Evolutionary conservation across 495 filamentous ascomycete genomes (phyloP).

Genomic region (Penicillium malachiteum): DNA sequence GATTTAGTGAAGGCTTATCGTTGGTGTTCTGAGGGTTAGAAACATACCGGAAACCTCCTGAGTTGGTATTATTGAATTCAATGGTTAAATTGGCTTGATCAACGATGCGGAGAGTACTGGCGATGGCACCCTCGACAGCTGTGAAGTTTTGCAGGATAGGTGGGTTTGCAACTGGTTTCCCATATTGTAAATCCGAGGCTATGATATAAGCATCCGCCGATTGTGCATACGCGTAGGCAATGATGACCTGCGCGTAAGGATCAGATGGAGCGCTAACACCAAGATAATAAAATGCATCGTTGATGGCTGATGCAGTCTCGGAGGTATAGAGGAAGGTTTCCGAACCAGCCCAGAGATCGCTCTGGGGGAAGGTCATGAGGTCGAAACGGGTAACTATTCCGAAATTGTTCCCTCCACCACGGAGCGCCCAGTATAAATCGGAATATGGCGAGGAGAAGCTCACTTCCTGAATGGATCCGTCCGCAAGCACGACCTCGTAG

Average conservation of each 20-base stretch:
- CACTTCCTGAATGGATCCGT: conserved; percentile 33
- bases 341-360: conserved; percentile 14
- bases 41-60: conserved; percentile 1
- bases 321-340: conserved; percentile 1
- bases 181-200: conserved; percentile 4
- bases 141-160: conserved; percentile 1
- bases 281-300: conserved; percentile 23
- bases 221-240: conserved; percentile 1
- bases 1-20: not conserved
- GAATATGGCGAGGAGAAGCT: conserved; percentile 24
- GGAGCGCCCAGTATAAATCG: conserved; percentile 47
- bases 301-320: conserved; percentile 2
- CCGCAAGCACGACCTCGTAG: conserved; percentile 46
- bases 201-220: conserved; percentile 1
- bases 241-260: conserved; percentile 2
- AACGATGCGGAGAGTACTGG: conserved; percentile 1
- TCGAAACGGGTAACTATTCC: conserved; percentile 39
- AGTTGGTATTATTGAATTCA: conserved; percentile 1
- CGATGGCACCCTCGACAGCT: conserved; percentile 2
- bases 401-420: conserved; percentile 41
- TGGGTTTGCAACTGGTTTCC: conserved; percentile 2
- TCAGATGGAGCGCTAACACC: not conserved
- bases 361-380: conserved; percentile 26
- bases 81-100: conserved; percentile 2
- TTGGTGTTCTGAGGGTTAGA: not conserved